Evolutionary conservation across 495 filamentous ascomycete species (phyloP), one percentile per base, ranked within the genome.

Genomic region (Xylona heveae): DNA sequence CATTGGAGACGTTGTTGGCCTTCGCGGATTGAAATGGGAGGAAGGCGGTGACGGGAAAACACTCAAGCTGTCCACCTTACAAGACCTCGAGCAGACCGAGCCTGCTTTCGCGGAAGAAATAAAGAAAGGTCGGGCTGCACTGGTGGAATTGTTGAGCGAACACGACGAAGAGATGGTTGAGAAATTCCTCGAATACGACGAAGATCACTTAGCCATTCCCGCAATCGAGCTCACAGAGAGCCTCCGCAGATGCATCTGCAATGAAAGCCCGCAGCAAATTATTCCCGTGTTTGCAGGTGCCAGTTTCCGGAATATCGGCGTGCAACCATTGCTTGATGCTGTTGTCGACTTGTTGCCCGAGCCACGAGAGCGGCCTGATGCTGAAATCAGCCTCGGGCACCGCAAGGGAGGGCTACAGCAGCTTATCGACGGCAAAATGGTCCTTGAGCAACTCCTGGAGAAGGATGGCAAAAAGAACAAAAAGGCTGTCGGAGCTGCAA

Each of bases 271-370:
- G 10, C 55, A 61, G 10, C 55, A 53, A n/a, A 57, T 95, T 18
- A 70, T 88, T 19, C 90, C 90, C 3, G 59, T 99, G 1, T 85
- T 92, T 48, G 79, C 78, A 2, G 90, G 90, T 5, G 80, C 90
- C 12, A 92, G 83, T 46, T 82, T 95, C 49, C 66, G 71, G 19
- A 93, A 99, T 39, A 78, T 93, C 36, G 90, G 90, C 15, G 84
- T 99, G 6, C 80, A 92, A 49, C 84, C 88, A 8, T 58, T 99
- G 21, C 62, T 94, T 12, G 88, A 99, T 48, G 79, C 75, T 21
- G 66, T 95, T 19, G 62, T 78, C 8, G 74, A 94, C 37, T 70
- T 91, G 28, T 61, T 99, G 4, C 90, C 90, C 3, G 78, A 70
- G 33, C 90, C 90, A 0, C 47, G 51, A 0, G 83, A 99, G 43